Evolutionary conservation across 768 basidiomycete genomes (phyloP).

Genomic region (Lepiota venenata): DNA sequence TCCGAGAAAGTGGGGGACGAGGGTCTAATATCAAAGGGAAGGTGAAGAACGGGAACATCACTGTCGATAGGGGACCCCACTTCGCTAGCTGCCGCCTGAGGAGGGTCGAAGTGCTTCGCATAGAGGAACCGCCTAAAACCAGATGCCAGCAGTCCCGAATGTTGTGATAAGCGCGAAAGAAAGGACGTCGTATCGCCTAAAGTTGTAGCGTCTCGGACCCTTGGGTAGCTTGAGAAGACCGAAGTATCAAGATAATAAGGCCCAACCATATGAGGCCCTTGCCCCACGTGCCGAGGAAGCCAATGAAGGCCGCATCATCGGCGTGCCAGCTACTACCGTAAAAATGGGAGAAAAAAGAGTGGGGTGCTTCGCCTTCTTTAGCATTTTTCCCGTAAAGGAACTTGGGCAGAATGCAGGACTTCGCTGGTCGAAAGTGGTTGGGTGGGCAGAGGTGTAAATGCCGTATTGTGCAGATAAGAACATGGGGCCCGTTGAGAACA

Average conservation of each 20-base stretch:
- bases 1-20: slow-evolving; percentile 56
- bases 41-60: slow-evolving; percentile 55
- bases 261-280: slow-evolving; percentile 87
- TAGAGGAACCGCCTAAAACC: slow-evolving; percentile 59
- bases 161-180: slow-evolving; percentile 66
- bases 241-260: slow-evolving; percentile 61
- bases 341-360: slow-evolving; percentile 95
- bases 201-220: slow-evolving; percentile 53
- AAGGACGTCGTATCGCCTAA: slow-evolving; percentile 72
- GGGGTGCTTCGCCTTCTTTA: slow-evolving; percentile 72
- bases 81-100: slow-evolving; percentile 34
- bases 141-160: slow-evolving; percentile 73
- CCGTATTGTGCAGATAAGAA: slow-evolving; percentile 95
- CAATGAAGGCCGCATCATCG: slow-evolving; percentile 96
- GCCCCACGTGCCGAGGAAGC: slow-evolving; percentile 88
- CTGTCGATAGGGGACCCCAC: slow-evolving; percentile 42
- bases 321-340: slow-evolving; percentile 99
- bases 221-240: slow-evolving; percentile 60
- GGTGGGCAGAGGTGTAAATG: slow-evolving; percentile 71
- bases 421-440: slow-evolving; percentile 60
- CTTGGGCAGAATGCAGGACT: slow-evolving; percentile 91
- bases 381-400: slow-evolving; percentile 98
- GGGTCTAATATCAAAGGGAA: slow-evolving; percentile 58
- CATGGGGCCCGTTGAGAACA: slow-evolving; percentile 99
- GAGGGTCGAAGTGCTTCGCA: slow-evolving; percentile 28